phyloP scores from a whole-genome alignment of 1,284 basidiomycete species.

The Malassezia arunalokei region DNA sequence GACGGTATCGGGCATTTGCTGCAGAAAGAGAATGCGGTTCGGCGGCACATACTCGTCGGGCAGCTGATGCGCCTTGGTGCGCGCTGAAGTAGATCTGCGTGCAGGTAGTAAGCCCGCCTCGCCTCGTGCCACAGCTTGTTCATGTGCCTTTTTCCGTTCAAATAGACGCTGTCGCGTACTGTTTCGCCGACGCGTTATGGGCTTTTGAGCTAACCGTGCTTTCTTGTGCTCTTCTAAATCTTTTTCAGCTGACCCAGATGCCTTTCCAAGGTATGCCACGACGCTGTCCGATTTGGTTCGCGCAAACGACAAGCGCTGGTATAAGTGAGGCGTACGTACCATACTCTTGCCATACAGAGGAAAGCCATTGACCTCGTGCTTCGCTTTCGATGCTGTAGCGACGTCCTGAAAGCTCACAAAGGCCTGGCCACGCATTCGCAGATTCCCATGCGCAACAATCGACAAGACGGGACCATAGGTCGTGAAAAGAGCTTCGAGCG shows the following conservation, averaged over 20 bases:
- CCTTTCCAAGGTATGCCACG: conserved; percentile 48
- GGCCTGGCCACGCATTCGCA: conserved; percentile 94
- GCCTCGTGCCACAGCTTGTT: neutral
- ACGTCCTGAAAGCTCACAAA: conserved; percentile 80
- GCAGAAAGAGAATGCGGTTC: conserved; percentile 96
- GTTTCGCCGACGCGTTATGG: conserved; percentile 26
- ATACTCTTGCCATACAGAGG: conserved; percentile 93
- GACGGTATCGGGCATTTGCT: conserved; percentile 48
- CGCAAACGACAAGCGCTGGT: conserved; percentile 84
- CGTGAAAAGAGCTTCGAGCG: conserved; percentile 77
- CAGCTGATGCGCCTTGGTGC: conserved; percentile 50
- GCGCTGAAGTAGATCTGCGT: conserved; percentile 6
- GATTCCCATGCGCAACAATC: conserved; percentile 79
- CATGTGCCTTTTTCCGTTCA: conserved; percentile 18
- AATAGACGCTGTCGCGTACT: conserved; percentile 21
- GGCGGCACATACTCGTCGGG: conserved; percentile 98
- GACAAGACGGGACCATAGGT: conserved; percentile 81
- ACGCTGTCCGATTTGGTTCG: conserved; percentile 76
- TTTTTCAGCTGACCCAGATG: conserved; percentile 12
- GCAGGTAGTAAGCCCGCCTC: neutral
- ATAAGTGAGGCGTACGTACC: conserved; percentile 11
- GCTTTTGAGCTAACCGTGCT: conserved; percentile 25
- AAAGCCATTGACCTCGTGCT: conserved; percentile 83
- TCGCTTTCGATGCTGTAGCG: conserved; percentile 70
- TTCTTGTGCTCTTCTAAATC: conserved; percentile 53